A percentile compares a stretch with the other conserved stretches of the same genome.
phyloP scores from a whole-genome alignment of 1,139 yeast species.

The Yamadazyma triangularis region DNA sequence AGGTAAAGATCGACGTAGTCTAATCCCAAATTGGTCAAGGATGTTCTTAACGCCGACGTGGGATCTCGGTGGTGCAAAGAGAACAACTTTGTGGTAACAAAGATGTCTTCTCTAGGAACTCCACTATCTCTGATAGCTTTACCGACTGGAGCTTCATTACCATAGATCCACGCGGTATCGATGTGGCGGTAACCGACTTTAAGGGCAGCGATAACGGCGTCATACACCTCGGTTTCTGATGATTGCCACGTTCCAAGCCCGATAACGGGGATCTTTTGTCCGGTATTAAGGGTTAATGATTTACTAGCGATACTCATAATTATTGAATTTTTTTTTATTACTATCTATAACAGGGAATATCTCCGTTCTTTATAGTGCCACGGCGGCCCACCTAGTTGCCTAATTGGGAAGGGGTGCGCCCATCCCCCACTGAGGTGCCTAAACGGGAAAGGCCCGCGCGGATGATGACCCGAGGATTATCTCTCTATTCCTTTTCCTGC shows the following conservation, averaged over 20 bases:
- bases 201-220: slow-evolving; percentile 57
- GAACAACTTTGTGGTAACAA: slow-evolving; percentile 80
- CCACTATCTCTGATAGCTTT: slow-evolving; percentile 59
- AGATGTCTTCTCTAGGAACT: slow-evolving; percentile 65
- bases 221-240: slow-evolving; percentile 52
- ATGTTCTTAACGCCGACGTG: slow-evolving; percentile 53
- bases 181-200: slow-evolving; percentile 72
- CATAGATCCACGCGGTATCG: slow-evolving; percentile 70
- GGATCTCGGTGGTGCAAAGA: slow-evolving; percentile 59
- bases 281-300: slow-evolving; percentile 46
- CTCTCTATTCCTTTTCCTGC: no score
- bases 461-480: no score
- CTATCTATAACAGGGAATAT: no score
- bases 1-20: slow-evolving; percentile 82
- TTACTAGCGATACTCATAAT: no score
- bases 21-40: slow-evolving; percentile 62
- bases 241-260: slow-evolving; percentile 85
- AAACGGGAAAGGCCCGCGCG: no score
- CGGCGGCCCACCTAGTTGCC: no score
- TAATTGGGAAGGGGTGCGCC: no score
- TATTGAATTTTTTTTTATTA: no score
- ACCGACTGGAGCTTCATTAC: slow-evolving; percentile 68
- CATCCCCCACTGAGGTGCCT: no score
- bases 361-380: no score
- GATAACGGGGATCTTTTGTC: slow-evolving; percentile 59